These are phyloP conservation scores for Jaminaea rosea DNA, from an alignment of 1,284 basidiomycete genomes.

Conservation along the genomic window DNA sequence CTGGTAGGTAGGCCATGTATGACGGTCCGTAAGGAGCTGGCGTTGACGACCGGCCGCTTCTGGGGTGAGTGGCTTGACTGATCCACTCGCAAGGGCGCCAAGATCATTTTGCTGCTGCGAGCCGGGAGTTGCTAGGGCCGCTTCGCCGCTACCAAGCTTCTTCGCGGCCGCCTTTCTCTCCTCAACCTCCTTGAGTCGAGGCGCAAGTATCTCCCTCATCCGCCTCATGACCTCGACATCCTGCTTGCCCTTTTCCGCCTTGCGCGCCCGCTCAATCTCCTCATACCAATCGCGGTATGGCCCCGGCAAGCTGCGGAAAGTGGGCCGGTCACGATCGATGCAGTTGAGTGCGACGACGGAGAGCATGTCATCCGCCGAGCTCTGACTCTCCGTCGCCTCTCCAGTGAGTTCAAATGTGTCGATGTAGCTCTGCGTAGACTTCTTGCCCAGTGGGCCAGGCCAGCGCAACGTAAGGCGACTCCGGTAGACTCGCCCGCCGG, in stretches of 20 bases:
- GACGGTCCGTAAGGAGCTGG: constrained; percentile 32
- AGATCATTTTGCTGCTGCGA: constrained; percentile 15
- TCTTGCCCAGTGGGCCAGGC: constrained; percentile 4
- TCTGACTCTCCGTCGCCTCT: constrained; percentile 66
- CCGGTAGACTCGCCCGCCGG: constrained; percentile 24
- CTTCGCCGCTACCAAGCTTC: constrained; percentile 4
- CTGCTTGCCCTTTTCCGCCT: constrained; percentile 57
- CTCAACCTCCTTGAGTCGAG: constrained; percentile 52
- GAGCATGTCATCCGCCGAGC: constrained; percentile 83
- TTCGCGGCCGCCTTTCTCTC: constrained; percentile 24
- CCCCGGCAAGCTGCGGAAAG: constrained; percentile 57
- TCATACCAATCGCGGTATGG: constrained; percentile 86
- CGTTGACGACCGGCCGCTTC: neutral
- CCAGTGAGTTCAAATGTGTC: constrained; percentile 76
- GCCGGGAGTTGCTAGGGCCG: neutral
- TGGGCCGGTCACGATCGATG: constrained; percentile 39
- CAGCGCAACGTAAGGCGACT: constrained; percentile 35
- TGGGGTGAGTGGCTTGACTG: neutral
- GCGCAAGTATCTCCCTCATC: constrained; percentile 58
- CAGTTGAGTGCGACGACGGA: constrained; percentile 71
- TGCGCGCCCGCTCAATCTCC: constrained; percentile 66
- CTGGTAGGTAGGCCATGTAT: constrained; percentile 62
- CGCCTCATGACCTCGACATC: constrained; percentile 55
- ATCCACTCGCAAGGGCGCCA: constrained; percentile 18
- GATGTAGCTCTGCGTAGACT: constrained; percentile 44